These are phyloP conservation scores for Ogataea chonburiensis DNA, from an alignment of 805 yeast genomes.

Conservation along the genomic window DNA sequence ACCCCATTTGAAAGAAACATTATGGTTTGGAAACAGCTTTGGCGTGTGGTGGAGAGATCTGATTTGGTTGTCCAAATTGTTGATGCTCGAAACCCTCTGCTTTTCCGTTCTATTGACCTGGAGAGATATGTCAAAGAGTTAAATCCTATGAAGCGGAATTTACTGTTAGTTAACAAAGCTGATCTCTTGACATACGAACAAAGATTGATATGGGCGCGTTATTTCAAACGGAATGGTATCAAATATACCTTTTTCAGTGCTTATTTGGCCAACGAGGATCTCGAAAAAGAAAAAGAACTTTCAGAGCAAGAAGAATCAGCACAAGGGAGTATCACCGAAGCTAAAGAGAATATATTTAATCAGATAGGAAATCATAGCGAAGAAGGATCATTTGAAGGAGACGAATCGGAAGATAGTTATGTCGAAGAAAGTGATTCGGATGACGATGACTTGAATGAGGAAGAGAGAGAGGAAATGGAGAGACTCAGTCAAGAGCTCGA, in stretches of 20 bases:
- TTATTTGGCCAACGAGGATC: slow-evolving; percentile 69
- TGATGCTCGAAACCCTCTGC: slow-evolving; percentile 91
- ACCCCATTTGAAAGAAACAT: slow-evolving; percentile 97
- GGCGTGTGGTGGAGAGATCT: slow-evolving; percentile 96
- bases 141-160: slow-evolving; percentile 71
- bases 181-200: slow-evolving; percentile 79
- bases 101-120: slow-evolving; percentile 82
- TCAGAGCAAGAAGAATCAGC: slow-evolving; percentile 1
- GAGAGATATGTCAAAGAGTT: slow-evolving; percentile 80
- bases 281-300: slow-evolving; percentile 58
- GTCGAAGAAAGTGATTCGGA: slow-evolving; percentile 21
- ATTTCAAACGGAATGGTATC: slow-evolving; percentile 66
- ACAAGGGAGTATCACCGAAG: background rate
- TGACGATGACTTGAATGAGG: slow-evolving; percentile 15
- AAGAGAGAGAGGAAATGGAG: slow-evolving; percentile 22
- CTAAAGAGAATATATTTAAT: background rate
- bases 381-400: slow-evolving; percentile 5
- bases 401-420: slow-evolving; percentile 16
- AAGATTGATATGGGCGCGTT: slow-evolving; percentile 83
- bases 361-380: background rate
- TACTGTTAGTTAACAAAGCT: slow-evolving; percentile 88
- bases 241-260: slow-evolving; percentile 93
- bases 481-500: slow-evolving; percentile 21
- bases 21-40: slow-evolving; percentile 97
- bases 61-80: slow-evolving; percentile 95